Conservation (phyloP, 768 basidiomycete species). For the Neoboletus brunneissimus region DNA sequence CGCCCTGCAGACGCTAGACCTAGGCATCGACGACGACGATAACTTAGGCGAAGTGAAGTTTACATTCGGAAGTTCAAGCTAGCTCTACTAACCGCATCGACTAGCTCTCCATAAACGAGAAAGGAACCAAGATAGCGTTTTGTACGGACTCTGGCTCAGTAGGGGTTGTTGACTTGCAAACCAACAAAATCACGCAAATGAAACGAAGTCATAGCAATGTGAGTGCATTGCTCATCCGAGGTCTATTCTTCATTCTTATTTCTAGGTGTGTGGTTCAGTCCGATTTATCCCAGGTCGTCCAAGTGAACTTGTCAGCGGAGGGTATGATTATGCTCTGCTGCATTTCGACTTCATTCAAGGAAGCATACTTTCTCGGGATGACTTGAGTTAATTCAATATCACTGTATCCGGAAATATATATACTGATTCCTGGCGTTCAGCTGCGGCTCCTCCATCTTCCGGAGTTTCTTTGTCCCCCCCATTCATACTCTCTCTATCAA, state of each 20-base stretch:
- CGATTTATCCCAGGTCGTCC: slow-evolving; percentile 71
- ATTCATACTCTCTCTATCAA: slow-evolving; percentile 62
- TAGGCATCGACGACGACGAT: slow-evolving; percentile 54
- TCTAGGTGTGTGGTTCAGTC: slow-evolving; percentile 67
- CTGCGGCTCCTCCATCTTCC: slow-evolving; percentile 41
- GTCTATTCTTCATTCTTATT: slow-evolving; percentile 2
- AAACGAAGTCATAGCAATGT: slow-evolving; percentile 63
- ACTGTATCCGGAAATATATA: neutral
- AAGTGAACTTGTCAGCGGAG: slow-evolving; percentile 71
- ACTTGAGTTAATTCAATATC: slow-evolving; percentile 46
- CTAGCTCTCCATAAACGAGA: slow-evolving; percentile 62
- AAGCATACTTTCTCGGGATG: slow-evolving; percentile 52
- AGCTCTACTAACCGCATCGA: slow-evolving; percentile 36
- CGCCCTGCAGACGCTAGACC: slow-evolving; percentile 41
- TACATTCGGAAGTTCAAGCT: neutral
- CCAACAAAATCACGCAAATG: slow-evolving; percentile 51
- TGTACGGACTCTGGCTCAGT: slow-evolving; percentile 67
- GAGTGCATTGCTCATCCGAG: slow-evolving; percentile 20
- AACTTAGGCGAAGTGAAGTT: slow-evolving; percentile 61
- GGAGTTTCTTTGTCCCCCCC: slow-evolving; percentile 69
- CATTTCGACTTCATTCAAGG: slow-evolving; percentile 66
- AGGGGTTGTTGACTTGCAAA: slow-evolving; percentile 61
- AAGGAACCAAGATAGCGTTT: slow-evolving; percentile 58
- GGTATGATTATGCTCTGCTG: slow-evolving; percentile 66
- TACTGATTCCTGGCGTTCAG: slow-evolving; percentile 4